These are phyloP conservation scores for Sabuloglossum arenarium DNA, from an alignment of 495 filamentous ascomycete species.

Conservation along the genomic window DNA sequence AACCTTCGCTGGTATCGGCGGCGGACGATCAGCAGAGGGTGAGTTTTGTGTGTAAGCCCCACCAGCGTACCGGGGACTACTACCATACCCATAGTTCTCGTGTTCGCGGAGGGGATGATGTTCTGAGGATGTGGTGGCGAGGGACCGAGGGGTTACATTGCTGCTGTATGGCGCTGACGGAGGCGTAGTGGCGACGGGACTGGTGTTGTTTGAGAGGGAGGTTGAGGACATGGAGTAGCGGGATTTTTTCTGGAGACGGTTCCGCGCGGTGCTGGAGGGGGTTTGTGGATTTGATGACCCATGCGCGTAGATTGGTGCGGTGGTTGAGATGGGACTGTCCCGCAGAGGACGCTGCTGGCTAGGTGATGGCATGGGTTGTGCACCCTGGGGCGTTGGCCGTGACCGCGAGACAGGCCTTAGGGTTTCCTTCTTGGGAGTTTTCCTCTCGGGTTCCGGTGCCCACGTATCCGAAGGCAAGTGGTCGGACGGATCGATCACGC, in stretches of 20 bases:
- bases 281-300: constrained; percentile 13
- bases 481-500: constrained; percentile 80
- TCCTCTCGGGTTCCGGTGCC: constrained; percentile 82
- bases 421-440: constrained; percentile 26
- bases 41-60: constrained; percentile 8
- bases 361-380: constrained; percentile 20
- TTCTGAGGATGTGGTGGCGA: constrained; percentile 8
- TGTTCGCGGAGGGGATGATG: constrained; percentile 9
- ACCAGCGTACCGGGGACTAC: constrained; percentile 3
- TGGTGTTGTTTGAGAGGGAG: not conserved
- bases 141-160: not conserved
- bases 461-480: constrained; percentile 79
- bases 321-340: constrained; percentile 2
- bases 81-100: constrained; percentile 11
- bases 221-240: not conserved
- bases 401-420: constrained; percentile 27
- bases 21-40: constrained; percentile 19
- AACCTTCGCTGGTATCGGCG: constrained; percentile 58
- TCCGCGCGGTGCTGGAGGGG: constrained; percentile 21
- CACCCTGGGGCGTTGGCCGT: constrained; percentile 22
- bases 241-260: constrained; percentile 39
- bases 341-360: not conserved
- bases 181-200: not conserved
- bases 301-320: constrained; percentile 7
- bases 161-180: constrained; percentile 1